Evolutionary conservation across 148 eudicot genomes (phyloP).

Genomic region (Diospyros kaki): DNA sequence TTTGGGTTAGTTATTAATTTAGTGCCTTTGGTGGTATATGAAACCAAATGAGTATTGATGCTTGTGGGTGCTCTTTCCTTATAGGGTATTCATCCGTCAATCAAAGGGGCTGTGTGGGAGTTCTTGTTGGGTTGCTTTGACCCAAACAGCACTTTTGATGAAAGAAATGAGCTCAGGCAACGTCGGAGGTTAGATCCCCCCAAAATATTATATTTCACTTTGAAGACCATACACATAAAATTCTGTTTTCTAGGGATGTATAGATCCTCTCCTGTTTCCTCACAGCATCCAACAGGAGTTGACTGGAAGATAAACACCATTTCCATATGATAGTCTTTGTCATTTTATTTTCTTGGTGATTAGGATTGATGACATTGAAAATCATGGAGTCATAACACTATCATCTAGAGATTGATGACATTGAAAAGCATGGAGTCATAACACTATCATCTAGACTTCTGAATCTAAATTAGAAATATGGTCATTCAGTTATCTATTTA

Average conservation of each 20-base stretch:
- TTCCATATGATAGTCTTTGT: too few species aligned
- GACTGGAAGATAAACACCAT: background rate
- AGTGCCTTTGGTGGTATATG: background rate
- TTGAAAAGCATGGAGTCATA: too few species aligned
- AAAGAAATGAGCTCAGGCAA: conserved; percentile 67
- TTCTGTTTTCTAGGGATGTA: background rate
- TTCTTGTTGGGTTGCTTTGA: conserved; percentile 91
- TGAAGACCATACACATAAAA: background rate
- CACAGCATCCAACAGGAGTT: background rate
- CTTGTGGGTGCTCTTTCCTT: conserved; percentile 9
- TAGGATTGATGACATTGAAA: too few species aligned
- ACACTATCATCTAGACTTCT: too few species aligned
- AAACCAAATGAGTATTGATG: background rate
- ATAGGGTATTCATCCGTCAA: conserved; percentile 89
- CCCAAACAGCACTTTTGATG: conserved; percentile 80
- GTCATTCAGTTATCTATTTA: too few species aligned
- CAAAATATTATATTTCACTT: background rate
- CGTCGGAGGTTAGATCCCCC: conserved; percentile 47
- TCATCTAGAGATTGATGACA: too few species aligned
- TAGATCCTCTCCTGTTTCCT: background rate
- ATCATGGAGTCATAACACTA: too few species aligned
- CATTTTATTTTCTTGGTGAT: too few species aligned
- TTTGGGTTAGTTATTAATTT: background rate
- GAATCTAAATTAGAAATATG: too few species aligned
- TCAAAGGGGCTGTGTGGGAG: conserved; percentile 92